A percentile compares a stretch with the other conserved stretches of the same genome.
phyloP scores from a whole-genome alignment of 768 basidiomycete species.

The Tremella yokohamensis region DNA sequence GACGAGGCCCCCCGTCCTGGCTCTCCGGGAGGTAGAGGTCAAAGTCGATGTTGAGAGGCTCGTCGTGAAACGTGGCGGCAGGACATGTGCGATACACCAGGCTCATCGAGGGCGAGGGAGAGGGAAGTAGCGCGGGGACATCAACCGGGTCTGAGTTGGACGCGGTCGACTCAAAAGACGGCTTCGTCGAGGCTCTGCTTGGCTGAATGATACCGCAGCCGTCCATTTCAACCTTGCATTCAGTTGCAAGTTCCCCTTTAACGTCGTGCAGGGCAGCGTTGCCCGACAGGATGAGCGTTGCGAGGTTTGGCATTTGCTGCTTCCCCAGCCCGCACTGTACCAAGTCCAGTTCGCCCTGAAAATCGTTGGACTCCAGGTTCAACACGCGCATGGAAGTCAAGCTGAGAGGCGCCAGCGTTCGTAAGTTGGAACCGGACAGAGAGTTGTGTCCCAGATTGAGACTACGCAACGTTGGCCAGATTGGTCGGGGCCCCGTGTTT shows the following conservation, averaged over 20 bases:
- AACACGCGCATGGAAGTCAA: constrained; percentile 20
- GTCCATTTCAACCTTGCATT: constrained; percentile 26
- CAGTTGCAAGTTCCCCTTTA: constrained; percentile 17
- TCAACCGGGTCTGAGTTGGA: background rate
- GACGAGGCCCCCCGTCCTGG: constrained; percentile 14
- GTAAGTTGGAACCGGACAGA: constrained; percentile 16
- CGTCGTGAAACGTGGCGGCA: constrained; percentile 43
- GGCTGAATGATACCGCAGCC: constrained; percentile 19
- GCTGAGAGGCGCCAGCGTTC: constrained; percentile 3
- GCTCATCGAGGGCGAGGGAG: constrained; percentile 29
- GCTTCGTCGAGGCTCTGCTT: background rate
- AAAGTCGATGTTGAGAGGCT: constrained; percentile 38
- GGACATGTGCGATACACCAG: constrained; percentile 32
- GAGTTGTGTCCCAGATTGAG: constrained; percentile 35
- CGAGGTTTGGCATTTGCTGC: constrained; percentile 25
- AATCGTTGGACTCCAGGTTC: constrained; percentile 32
- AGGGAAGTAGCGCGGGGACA: constrained; percentile 3
- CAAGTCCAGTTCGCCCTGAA: constrained; percentile 28
- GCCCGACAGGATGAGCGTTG: constrained; percentile 21
- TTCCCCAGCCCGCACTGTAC: constrained; percentile 17
- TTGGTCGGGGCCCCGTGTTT: constrained; percentile 11
- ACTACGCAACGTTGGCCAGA: constrained; percentile 26
- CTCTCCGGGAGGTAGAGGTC: constrained; percentile 42
- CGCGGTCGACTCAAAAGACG: background rate
- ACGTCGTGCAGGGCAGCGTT: constrained; percentile 22